phyloP scores from a whole-genome alignment of 2,329 filamentous ascomycete genomes.

The Aspergillus brunneoviolaceus region DNA sequence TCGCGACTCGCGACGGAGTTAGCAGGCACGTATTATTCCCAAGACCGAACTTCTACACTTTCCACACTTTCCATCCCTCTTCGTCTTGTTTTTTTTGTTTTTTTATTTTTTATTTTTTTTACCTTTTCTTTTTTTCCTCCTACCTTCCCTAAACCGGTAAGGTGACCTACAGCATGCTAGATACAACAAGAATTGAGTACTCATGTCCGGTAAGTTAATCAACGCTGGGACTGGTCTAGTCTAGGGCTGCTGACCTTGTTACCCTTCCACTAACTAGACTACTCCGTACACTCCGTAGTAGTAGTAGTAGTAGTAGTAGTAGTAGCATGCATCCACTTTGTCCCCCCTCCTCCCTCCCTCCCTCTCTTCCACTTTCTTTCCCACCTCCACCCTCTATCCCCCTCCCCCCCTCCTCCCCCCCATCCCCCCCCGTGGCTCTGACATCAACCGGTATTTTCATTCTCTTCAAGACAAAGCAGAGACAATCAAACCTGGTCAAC shows the following conservation, averaged over 20 bases:
- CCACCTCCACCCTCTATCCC: too few species aligned
- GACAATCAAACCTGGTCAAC: constrained; percentile 28
- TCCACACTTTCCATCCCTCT: constrained; percentile 10
- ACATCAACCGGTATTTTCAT: constrained; percentile 38
- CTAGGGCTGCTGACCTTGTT: constrained; percentile 22
- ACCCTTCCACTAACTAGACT: constrained; percentile 15
- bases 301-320: not conserved
- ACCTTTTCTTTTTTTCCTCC: not conserved
- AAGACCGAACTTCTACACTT: constrained; percentile 16
- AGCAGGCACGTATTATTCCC: constrained; percentile 15
- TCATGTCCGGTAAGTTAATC: not conserved
- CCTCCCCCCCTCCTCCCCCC: constrained; percentile 10
- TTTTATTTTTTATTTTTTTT: not conserved
- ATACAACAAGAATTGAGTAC: not conserved
- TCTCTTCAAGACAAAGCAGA: constrained; percentile 27
- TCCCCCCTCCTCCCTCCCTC: constrained; percentile 13
- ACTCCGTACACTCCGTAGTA: constrained; percentile 10
- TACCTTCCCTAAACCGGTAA: constrained; percentile 12
- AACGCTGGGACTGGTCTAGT: constrained; percentile 16
- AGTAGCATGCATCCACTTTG: constrained; percentile 33
- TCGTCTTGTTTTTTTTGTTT: constrained; percentile 10
- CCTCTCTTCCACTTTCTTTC: too few species aligned
- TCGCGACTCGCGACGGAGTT: constrained; percentile 12
- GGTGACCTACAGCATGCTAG: constrained; percentile 6
- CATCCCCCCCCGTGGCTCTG: constrained; percentile 30